Evolutionary conservation across 768 basidiomycete genomes (phyloP), one percentile per base, ranked within the genome.

Genomic region (Hygrophorus russula): DNA sequence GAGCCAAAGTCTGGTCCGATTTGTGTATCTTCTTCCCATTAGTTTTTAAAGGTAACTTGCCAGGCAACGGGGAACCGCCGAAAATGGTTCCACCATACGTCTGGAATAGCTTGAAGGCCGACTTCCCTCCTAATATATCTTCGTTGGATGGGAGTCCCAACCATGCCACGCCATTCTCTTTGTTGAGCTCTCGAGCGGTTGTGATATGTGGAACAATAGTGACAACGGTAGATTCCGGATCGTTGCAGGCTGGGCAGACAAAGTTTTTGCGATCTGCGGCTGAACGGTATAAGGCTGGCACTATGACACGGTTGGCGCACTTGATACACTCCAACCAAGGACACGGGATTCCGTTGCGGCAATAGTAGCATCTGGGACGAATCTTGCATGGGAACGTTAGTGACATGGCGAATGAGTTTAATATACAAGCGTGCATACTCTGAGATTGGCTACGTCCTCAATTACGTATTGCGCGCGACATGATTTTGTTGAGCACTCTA

Each of bases 41-140:
- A 8, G 50, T 31, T 1, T 13, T 46, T 34, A 46, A 51, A 12
- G 20, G 11, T 14, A 49, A 17, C 5, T 31, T 29, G 9, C 28
- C 2, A 14, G 47, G 30, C 15, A 34, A 4, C 1, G 50, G 45
- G 1, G 39, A 14, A 2, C 8, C 9, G 9, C 45, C 48, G 49
- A 57, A 59, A 0, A 52, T 48, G 1, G 15, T 29, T 10, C 30
- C 44, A 4, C 55, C 56, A 36, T 52, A 44, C 24, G 50, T 49
- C 41, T 54, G 48, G 45, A 56, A 51, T 19, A 59, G 45, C 50
- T 59, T 59, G 53, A 59, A 59, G 2, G 56, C 53, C 11, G 57
- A 56, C 24, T 53, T 53, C 17, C 52, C 52, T 27, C 39, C 38
- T 14, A 59, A 52, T 2, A 53, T 24, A 15, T 47, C 46, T 5